Percentiles rank a stretch among this genome's conserved stretches.
phyloP scores from a whole-genome alignment of 345 rosid genomes.

The Streptanthus diversifolius region DNA sequence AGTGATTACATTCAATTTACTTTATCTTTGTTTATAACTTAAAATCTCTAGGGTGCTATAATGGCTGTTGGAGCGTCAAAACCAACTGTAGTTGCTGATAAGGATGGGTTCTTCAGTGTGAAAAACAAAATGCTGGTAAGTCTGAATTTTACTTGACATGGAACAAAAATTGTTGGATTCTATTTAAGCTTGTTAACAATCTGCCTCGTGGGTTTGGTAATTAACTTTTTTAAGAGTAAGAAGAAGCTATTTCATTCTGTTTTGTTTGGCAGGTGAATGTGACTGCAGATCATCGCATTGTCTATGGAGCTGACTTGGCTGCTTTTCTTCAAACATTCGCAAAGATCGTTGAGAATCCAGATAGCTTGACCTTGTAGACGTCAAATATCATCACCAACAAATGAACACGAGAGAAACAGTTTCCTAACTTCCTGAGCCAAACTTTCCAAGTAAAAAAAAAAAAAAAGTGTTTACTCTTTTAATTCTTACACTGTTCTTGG shows the following conservation, averaged over 20 bases:
- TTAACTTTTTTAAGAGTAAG: not conserved
- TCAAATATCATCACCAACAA: not conserved
- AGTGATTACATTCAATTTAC: not conserved
- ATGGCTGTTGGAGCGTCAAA: conserved; percentile 99
- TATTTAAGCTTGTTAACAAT: not conserved
- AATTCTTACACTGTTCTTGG: conserved; percentile 10
- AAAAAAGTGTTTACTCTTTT: not conserved
- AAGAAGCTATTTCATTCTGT: not conserved
- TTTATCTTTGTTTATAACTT: not conserved
- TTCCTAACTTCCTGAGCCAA: conserved; percentile 15
- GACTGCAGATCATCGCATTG: conserved; percentile 88
- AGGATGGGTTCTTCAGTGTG: conserved; percentile 86
- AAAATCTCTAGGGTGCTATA: conserved; percentile 79
- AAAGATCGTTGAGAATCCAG: conserved; percentile 82
- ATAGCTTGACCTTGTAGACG: conserved; percentile 69
- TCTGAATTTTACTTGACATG: conserved; percentile 9
- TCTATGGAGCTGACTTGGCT: conserved; percentile 95
- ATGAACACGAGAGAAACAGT: not conserved
- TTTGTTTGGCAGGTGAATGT: conserved; percentile 71
- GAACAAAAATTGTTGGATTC: not conserved
- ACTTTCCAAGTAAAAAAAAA: not conserved
- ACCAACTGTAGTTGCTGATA: conserved; percentile 82
- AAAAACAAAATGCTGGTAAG: conserved; percentile 87
- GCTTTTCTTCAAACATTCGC: conserved; percentile 89
- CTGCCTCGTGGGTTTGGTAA: not conserved